phyloP scores from a whole-genome alignment of 352 stramenopile genomes.

The Globisporangium emineosum region DNA sequence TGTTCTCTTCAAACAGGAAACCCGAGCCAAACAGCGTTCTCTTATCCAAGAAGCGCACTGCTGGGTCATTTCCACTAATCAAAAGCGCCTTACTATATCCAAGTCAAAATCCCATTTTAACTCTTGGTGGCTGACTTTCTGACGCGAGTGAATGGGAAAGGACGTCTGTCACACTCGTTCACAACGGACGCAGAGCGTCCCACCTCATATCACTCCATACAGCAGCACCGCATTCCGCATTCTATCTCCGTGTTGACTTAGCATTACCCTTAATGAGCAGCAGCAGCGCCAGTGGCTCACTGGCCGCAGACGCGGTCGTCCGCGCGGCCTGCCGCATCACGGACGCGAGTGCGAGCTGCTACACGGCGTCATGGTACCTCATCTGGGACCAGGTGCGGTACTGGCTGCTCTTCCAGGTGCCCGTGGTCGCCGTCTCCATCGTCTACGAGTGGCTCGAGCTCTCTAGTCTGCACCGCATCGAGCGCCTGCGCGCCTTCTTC shows the following conservation, averaged over 20 bases:
- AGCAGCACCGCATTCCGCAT: not conserved
- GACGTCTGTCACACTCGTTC: not conserved
- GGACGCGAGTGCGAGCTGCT: conserved; percentile 51
- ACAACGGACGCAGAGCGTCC: too few species aligned
- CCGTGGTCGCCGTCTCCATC: conserved; percentile 62
- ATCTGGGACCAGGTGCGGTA: conserved; percentile 78
- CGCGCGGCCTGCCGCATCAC: conserved; percentile 53
- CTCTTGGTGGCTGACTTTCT: conserved; percentile 2
- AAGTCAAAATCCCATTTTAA: not conserved
- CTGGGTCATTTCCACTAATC: not conserved
- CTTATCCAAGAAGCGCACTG: not conserved
- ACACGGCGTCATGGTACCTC: conserved; percentile 81
- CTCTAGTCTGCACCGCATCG: conserved; percentile 52
- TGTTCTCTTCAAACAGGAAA: not conserved
- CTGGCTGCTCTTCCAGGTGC: conserved; percentile 75
- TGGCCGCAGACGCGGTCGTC: not conserved
- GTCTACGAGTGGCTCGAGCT: conserved; percentile 84
- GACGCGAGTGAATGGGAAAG: not conserved
- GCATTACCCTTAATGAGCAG: not conserved
- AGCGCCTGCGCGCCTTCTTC: conserved; percentile 63
- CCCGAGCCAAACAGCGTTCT: too few species aligned
- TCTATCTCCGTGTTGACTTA: not conserved
- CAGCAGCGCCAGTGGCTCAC: not conserved
- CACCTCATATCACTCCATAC: not conserved
- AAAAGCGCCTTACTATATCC: not conserved